These are phyloP conservation scores for Domatiomyces globalis DNA, from an alignment of 2,329 filamentous ascomycete species.

Conservation along the genomic window DNA sequence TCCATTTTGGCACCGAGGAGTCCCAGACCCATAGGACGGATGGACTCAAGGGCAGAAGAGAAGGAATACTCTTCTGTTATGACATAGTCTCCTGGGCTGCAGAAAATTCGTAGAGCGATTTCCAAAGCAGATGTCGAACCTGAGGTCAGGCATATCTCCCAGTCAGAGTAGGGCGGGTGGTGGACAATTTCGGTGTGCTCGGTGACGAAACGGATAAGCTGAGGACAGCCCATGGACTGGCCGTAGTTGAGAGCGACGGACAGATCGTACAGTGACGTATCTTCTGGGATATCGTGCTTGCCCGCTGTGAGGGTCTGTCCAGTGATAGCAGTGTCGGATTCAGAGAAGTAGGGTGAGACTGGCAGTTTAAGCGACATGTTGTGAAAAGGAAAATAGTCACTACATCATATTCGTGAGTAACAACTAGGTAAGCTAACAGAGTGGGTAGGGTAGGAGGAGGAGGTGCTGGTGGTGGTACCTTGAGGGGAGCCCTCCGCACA, in stretches of 20 bases:
- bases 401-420: conserved; percentile 16
- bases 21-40: conserved; percentile 47
- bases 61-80: conserved; percentile 89
- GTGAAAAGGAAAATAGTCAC: conserved; percentile 86
- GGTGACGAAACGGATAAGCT: conserved; percentile 77
- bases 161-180: conserved; percentile 76
- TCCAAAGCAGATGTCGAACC: conserved; percentile 81
- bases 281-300: conserved; percentile 67
- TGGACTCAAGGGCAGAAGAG: conserved; percentile 57
- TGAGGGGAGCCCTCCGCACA: conserved; percentile 82
- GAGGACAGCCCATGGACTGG: conserved; percentile 70
- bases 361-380: conserved; percentile 63
- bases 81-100: conserved; percentile 58
- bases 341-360: conserved; percentile 52
- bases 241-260: conserved; percentile 87
- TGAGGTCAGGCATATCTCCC: conserved; percentile 68
- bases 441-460: neutral
- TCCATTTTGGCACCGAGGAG: conserved; percentile 52
- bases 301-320: conserved; percentile 53
- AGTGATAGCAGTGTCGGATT: conserved; percentile 47
- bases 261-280: conserved; percentile 53
- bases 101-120: conserved; percentile 69
- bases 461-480: conserved; percentile 2
- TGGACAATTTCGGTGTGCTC: conserved; percentile 92
- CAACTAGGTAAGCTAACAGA: neutral